A percentile compares a stretch with the other conserved stretches of the same genome.
These are phyloP conservation scores for Aspergillus glaucus DNA, from an alignment of 2,329 filamentous ascomycete species.

Conservation along the genomic window DNA sequence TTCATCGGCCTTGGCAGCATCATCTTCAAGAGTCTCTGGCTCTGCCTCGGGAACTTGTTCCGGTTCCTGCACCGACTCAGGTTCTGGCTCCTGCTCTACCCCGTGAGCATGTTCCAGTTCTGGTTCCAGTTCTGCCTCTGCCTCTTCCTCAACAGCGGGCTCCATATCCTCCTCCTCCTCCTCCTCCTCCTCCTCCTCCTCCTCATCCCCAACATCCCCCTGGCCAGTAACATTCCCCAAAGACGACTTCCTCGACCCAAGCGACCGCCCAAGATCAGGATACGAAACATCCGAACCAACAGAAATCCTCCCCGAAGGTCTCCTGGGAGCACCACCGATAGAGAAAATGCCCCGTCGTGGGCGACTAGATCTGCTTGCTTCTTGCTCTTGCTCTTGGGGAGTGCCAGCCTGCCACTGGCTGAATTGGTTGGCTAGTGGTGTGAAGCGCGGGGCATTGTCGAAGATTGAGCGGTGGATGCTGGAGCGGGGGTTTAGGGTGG, in stretches of 20 bases:
- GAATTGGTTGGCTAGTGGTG: constrained; percentile 57
- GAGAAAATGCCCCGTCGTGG: constrained; percentile 32
- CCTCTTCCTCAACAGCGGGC: neutral
- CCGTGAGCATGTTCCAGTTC: neutral
- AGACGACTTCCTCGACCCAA: constrained; percentile 10
- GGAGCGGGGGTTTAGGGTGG: neutral
- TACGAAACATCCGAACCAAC: constrained; percentile 12
- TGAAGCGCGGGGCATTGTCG: constrained; percentile 49
- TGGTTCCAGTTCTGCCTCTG: constrained; percentile 1
- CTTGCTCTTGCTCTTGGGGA: constrained; percentile 27
- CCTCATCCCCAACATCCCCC: constrained; percentile 7
- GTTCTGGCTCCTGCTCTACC: neutral
- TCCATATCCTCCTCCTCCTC: constrained; percentile 4
- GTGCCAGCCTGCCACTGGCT: constrained; percentile 58
- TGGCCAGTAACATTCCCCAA: constrained; percentile 4
- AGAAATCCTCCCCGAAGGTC: constrained; percentile 5
- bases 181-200: constrained; percentile 10
- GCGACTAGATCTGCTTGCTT: constrained; percentile 26
- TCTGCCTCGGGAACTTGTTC: constrained; percentile 1
- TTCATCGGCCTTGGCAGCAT: neutral
- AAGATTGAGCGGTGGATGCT: constrained; percentile 9
- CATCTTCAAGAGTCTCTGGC: constrained; percentile 1
- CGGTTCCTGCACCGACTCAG: constrained; percentile 9
- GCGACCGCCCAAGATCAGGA: constrained; percentile 15
- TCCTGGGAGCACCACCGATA: constrained; percentile 20